Base-by-base conservation (phyloP, 2,329 filamentous ascomycete species). In the Teratosphaeria viscida region DNA sequence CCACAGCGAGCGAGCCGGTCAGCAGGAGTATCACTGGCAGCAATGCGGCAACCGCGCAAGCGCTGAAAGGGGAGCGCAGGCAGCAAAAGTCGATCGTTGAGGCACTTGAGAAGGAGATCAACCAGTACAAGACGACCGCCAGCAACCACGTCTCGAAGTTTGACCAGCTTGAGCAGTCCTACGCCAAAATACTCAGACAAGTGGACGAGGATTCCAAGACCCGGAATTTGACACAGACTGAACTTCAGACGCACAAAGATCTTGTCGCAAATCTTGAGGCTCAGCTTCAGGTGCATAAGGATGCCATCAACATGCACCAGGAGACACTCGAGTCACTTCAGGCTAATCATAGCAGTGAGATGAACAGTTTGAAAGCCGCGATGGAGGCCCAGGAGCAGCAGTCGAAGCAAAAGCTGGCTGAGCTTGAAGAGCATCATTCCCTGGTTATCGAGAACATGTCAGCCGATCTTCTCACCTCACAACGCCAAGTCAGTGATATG, bases 71-170 rank as follows among this genome's bases (percentile, higher is more conserved):
- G 58, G 76, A 78, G 68, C 72, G 72, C 16, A 47, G 66, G 4
- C 73, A 74, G 64, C 76, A 78, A 27, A 78, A 85, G 61, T 78
- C 81, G 43, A 79, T 80, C 26, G 74, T 85, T 11, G 78, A 80
- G 58, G 70, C 76, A 26, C 75, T 96, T 52, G 87, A 88, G 63
- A 80, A 76, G 61, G 87, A 95, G 70, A 86, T 96, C 57, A 85
- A 92, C 57, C 85, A 90, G 70, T 91, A 95, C 75, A 92, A 89
- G 75, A 77, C 81, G 3, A 83, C 88, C 43, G 86, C 95, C 66
- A 81, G 82, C 63, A 81, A 78, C 64, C 89, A 92, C 67, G 79
- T 85, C 12, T 71, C 81, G 47, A 89, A 86, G 67, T 85, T 96
- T 34, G 80, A 85, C 2, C 83, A 88, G 64, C 79, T 96, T 14